Percentiles rank a stretch among this genome's conserved stretches.
Evolutionary conservation across 768 basidiomycete genomes (phyloP).

Genomic region (Rhodocollybia butyracea): DNA sequence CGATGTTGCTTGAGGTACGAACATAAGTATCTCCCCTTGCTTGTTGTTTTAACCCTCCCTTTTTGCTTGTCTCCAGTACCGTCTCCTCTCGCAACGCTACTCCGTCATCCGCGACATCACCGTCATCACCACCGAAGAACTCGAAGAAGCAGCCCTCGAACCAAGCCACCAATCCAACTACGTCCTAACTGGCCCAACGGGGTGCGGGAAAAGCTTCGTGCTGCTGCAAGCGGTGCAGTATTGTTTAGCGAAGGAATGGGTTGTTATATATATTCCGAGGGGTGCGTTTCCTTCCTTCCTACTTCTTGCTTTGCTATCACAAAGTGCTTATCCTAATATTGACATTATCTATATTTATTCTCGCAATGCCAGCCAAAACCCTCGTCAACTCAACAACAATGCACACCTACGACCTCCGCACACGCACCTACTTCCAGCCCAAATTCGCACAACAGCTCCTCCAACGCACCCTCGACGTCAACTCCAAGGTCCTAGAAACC

Average conservation of each 20-base stretch:
- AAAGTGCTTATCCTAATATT: constrained; percentile 29
- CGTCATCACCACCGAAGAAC: constrained; percentile 43
- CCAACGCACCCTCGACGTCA: constrained; percentile 58
- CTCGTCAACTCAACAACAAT: constrained; percentile 75
- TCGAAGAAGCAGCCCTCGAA: constrained; percentile 47
- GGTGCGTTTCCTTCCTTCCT: constrained; percentile 36
- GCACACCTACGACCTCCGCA: constrained; percentile 71
- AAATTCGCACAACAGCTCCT: constrained; percentile 60
- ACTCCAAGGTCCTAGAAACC: constrained; percentile 38
- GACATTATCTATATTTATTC: no score
- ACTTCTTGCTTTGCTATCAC: not conserved
- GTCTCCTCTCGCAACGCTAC: constrained; percentile 65
- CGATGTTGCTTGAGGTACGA: constrained; percentile 67
- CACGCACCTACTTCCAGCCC: constrained; percentile 76
- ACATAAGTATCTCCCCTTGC: no score
- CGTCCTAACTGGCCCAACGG: constrained; percentile 67
- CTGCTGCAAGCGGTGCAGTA: constrained; percentile 77
- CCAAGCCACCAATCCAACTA: constrained; percentile 53
- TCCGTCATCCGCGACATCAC: constrained; percentile 73
- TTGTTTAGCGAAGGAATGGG: constrained; percentile 62
- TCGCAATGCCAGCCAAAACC: constrained; percentile 37
- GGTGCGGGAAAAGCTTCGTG: constrained; percentile 79
- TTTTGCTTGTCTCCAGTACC: constrained; percentile 45
- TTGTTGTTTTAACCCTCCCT: no score
- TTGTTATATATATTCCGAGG: constrained; percentile 83